Conservation (phyloP, 2,329 filamentous ascomycete genomes). For the Metarhizium anisopliae region DNA sequence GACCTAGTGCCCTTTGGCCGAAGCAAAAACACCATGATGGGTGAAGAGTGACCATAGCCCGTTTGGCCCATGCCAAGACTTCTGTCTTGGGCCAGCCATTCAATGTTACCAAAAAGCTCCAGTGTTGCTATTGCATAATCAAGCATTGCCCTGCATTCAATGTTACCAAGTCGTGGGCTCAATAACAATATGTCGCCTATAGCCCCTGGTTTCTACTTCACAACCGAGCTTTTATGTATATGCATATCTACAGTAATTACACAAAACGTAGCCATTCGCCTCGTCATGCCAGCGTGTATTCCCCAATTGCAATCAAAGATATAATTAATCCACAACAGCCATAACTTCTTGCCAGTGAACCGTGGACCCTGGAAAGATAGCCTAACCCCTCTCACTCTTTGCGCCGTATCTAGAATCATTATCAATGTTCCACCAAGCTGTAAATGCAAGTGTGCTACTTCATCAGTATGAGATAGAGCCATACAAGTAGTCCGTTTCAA, state of each 20-base stretch:
- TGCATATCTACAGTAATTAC: background rate
- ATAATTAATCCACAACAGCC: background rate
- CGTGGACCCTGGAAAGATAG: constrained; percentile 32
- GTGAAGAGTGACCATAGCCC: background rate
- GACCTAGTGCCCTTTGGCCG: background rate
- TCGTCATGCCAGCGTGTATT: constrained; percentile 9
- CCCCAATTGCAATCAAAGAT: background rate
- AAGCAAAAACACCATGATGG: background rate
- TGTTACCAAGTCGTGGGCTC: background rate
- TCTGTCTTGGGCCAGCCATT: background rate
- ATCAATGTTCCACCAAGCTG: constrained; percentile 8
- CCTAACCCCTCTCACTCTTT: constrained; percentile 37
- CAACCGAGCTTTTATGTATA: background rate
- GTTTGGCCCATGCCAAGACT: background rate
- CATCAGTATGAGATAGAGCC: background rate
- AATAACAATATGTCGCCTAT: background rate
- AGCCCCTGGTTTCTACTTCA: background rate
- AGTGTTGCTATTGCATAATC: too few species aligned
- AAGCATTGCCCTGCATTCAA: background rate
- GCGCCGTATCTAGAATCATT: background rate
- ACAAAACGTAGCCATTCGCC: constrained; percentile 6
- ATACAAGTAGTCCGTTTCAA: background rate
- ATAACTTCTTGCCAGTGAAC: constrained; percentile 11
- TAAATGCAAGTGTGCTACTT: background rate
- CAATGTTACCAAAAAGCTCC: background rate